A percentile compares a stretch with the other conserved stretches of the same genome.
phyloP scores from a whole-genome alignment of 2,329 filamentous ascomycete species.

The Neonectria faginata region DNA sequence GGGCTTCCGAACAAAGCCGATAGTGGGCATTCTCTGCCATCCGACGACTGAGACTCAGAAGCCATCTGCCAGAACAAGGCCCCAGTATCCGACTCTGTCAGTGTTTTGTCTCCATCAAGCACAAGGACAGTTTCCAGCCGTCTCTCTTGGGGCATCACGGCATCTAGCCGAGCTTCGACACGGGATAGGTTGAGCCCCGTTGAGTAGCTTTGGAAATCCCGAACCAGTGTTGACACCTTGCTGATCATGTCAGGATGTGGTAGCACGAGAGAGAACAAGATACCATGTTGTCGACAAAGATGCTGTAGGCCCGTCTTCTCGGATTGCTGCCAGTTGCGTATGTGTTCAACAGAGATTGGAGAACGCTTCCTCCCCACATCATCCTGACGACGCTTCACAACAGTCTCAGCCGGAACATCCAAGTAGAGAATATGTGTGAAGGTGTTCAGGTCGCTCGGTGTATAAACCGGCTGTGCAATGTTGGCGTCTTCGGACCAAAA shows the following conservation, averaged over 20 bases:
- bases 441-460: slow-evolving; percentile 55
- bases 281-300: slow-evolving; percentile 58
- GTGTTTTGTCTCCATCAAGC: neutral
- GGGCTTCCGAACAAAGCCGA: neutral
- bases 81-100: neutral
- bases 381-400: slow-evolving; percentile 52
- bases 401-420: slow-evolving; percentile 50
- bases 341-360: slow-evolving; percentile 48
- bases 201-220: slow-evolving; percentile 41
- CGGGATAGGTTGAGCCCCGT: neutral
- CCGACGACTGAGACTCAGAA: neutral
- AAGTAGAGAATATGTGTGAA: slow-evolving; percentile 72
- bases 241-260: slow-evolving; percentile 42
- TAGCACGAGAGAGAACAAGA: slow-evolving; percentile 58
- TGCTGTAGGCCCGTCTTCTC: slow-evolving; percentile 58
- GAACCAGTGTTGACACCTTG: slow-evolving; percentile 21
- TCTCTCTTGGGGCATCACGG: neutral
- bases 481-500: slow-evolving; percentile 60
- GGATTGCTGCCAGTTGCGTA: slow-evolving; percentile 60
- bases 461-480: slow-evolving; percentile 53
- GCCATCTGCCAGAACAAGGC: neutral
- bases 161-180: neutral
- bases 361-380: slow-evolving; percentile 55
- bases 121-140: neutral
- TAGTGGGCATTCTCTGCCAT: neutral